These are phyloP conservation scores for Pichia sorboxylosa DNA, from an alignment of 1,139 yeast genomes.

Conservation along the genomic window DNA sequence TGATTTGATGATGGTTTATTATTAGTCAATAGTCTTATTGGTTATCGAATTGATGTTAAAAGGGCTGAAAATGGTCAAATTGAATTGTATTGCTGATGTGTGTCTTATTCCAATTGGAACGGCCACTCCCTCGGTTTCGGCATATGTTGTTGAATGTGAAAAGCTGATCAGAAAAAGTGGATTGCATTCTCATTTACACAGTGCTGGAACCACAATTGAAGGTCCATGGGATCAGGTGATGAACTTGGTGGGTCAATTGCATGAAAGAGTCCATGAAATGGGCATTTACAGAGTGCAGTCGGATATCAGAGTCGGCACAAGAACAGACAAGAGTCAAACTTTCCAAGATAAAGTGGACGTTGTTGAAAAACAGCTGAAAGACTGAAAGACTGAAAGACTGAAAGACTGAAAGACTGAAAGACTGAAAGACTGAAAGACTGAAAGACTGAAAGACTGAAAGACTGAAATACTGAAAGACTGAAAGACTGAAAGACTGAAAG, in stretches of 20 bases:
- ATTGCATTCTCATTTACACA: constrained; percentile 60
- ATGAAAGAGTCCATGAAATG: constrained; percentile 51
- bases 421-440: no score
- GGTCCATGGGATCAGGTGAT: constrained; percentile 91
- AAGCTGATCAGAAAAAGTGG: constrained; percentile 47
- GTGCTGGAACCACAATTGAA: constrained; percentile 84
- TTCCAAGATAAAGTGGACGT: constrained; percentile 55
- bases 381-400: no score
- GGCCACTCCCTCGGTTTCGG: constrained; percentile 62
- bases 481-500: no score
- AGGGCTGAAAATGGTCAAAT: no score
- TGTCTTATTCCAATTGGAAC: constrained; percentile 84
- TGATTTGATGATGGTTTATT: no score
- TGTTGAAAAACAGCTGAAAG: no score
- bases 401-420: no score
- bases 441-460: no score
- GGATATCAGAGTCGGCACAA: constrained; percentile 74
- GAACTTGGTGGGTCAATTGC: constrained; percentile 68
- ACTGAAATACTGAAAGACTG: no score
- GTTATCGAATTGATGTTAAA: no score
- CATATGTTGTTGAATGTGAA: constrained; percentile 63
- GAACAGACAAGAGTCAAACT: constrained; percentile 59
- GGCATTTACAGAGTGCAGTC: constrained; percentile 74
- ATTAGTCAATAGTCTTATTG: no score
- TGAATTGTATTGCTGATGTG: constrained; percentile 69